phyloP scores from a whole-genome alignment of 192 early-diverging fungal genomes.

The Pilobolus umbonatus region DNA sequence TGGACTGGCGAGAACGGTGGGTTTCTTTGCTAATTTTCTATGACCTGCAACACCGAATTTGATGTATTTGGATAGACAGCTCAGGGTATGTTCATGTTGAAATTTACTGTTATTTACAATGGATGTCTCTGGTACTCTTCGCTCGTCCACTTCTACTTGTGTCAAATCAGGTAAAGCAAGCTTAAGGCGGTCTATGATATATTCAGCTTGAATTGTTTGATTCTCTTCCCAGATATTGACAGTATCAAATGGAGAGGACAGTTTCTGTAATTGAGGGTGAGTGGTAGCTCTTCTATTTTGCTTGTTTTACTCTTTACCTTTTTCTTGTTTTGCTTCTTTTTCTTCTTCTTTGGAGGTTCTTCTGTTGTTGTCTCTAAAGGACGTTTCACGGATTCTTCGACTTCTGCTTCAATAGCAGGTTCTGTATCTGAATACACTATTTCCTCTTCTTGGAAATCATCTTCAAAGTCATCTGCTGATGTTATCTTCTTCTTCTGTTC shows the following conservation, averaged over 20 bases:
- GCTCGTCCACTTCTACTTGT: conserved; percentile 31
- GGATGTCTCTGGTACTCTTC: conserved; percentile 30
- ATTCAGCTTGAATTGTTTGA: conserved; percentile 32
- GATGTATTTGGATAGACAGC: conserved; percentile 43
- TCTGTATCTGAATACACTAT: conserved; percentile 32
- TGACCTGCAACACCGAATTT: conserved; percentile 46
- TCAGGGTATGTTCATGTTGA: conserved; percentile 41
- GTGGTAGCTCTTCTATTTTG: not conserved
- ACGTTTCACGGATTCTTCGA: conserved; percentile 27
- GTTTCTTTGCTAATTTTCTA: conserved; percentile 40
- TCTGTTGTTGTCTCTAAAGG: conserved; percentile 16
- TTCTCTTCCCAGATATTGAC: conserved; percentile 29
- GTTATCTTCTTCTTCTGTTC: conserved; percentile 15
- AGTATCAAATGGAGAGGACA: conserved; percentile 23
- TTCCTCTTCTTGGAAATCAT: conserved; percentile 43
- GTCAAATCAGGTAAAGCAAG: conserved; percentile 38
- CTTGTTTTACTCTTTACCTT: not conserved
- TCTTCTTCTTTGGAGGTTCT: conserved; percentile 32
- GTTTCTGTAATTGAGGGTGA: not conserved
- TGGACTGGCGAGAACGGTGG: conserved; percentile 40
- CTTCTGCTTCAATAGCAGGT: conserved; percentile 20
- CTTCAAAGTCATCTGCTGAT: conserved; percentile 46
- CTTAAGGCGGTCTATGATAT: conserved; percentile 37
- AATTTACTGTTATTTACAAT: conserved; percentile 41
- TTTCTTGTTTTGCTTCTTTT: conserved; percentile 40